These are phyloP conservation scores for Cicer cuneatum DNA, from an alignment of 306 rosid species.

Conservation along the genomic window DNA sequence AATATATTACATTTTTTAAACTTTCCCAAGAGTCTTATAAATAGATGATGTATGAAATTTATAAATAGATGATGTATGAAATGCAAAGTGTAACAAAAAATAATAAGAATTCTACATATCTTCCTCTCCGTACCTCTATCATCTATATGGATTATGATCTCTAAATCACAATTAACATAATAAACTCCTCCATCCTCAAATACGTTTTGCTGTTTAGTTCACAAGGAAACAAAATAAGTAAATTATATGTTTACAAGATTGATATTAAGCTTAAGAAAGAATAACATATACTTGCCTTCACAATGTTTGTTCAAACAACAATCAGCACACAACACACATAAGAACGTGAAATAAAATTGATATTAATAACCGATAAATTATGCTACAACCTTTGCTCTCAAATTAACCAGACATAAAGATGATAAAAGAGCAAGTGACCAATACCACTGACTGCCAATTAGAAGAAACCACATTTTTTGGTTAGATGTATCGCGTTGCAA, in stretches of 20 bases:
- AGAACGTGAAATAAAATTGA: background rate
- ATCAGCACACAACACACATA: background rate
- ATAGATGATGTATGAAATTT: too few relatives aligned
- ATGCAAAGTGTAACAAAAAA: too few relatives aligned
- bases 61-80: too few relatives aligned
- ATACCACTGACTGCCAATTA: background rate
- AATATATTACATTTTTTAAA: too few relatives aligned
- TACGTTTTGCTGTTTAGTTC: too few relatives aligned
- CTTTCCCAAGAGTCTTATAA: too few relatives aligned
- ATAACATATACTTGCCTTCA: background rate
- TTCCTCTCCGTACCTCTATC: too few relatives aligned
- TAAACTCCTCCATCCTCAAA: too few relatives aligned
- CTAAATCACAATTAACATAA: too few relatives aligned
- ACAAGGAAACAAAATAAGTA: background rate
- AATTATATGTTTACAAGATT: background rate
- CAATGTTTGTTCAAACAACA: slow-evolving; percentile 29
- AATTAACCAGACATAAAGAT: slow-evolving; percentile 1
- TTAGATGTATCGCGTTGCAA: background rate
- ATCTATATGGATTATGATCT: too few relatives aligned
- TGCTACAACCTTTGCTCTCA: background rate
- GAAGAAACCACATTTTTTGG: background rate
- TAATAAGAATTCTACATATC: too few relatives aligned
- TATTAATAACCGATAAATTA: background rate
- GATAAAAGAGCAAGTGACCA: background rate
- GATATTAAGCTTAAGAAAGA: slow-evolving; percentile 17